Evolutionary conservation across 495 filamentous ascomycete species (phyloP).

Genomic region (Sordaria brevicollis): DNA sequence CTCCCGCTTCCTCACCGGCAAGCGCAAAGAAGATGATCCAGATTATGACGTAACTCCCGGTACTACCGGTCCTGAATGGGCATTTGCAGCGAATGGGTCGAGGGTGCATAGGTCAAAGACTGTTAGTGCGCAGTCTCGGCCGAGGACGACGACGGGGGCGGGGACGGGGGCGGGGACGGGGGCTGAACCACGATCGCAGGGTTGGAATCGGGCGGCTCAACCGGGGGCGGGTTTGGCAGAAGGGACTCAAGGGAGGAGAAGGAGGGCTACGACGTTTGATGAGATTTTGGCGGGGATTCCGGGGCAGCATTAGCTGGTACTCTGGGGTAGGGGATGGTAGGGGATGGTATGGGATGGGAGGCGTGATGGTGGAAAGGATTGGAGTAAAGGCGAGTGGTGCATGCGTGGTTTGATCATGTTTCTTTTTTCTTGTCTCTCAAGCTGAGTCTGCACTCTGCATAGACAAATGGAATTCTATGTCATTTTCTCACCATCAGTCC

Average conservation of each 20-base stretch:
- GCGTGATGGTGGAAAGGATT: no score
- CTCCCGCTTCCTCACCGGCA: not conserved
- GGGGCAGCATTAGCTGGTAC: not conserved
- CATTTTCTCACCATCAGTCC: no score
- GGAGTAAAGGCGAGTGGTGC: no score
- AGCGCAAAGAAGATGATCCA: not conserved
- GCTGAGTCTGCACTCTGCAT: no score
- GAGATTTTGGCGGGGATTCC: slow-evolving; percentile 6
- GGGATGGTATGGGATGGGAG: no score
- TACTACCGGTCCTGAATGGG: not conserved
- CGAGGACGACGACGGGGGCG: not conserved
- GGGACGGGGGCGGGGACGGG: not conserved
- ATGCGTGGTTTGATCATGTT: no score
- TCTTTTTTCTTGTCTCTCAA: no score
- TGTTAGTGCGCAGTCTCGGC: not conserved
- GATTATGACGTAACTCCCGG: not conserved
- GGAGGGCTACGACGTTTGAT: slow-evolving; percentile 12
- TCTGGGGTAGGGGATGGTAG: not conserved
- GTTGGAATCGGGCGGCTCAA: no score
- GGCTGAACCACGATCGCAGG: no score
- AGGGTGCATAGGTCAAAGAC: not conserved
- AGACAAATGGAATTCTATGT: no score
- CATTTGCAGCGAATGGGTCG: not conserved
- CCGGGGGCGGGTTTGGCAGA: not conserved
- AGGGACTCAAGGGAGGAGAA: not conserved